Conservation (phyloP, 495 filamentous ascomycete species). For the Hyaloscypha variabilis region DNA sequence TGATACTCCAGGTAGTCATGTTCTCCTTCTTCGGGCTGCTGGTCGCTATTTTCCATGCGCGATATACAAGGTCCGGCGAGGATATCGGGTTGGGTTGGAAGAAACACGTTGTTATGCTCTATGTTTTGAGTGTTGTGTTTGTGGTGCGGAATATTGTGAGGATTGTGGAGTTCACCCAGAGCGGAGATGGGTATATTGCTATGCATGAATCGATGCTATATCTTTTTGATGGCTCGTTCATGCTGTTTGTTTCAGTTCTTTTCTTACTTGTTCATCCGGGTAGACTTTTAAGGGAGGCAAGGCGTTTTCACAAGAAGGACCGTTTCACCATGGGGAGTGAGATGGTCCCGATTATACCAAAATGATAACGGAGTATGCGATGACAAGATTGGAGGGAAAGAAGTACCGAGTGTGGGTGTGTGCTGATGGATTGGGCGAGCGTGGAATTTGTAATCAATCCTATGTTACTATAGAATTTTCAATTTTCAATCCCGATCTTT, state of each 20-base stretch:
- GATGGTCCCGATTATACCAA: too few relatives aligned
- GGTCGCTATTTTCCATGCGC: constrained; percentile 37
- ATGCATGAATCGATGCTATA: constrained; percentile 25
- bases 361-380: too few relatives aligned
- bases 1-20: constrained; percentile 50
- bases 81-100: constrained; percentile 40
- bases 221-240: constrained; percentile 27
- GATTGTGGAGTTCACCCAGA: constrained; percentile 58
- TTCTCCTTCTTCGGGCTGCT: constrained; percentile 51
- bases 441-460: too few relatives aligned
- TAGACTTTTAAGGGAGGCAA: constrained; percentile 14
- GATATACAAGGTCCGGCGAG: constrained; percentile 9
- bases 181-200: constrained; percentile 42
- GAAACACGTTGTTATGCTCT: constrained; percentile 54
- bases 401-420: too few relatives aligned
- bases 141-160: constrained; percentile 58
- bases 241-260: constrained; percentile 32
- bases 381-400: too few relatives aligned
- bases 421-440: too few relatives aligned
- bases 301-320: not conserved
- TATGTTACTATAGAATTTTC: too few relatives aligned
- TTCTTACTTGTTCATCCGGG: constrained; percentile 21
- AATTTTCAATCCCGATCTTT: too few relatives aligned
- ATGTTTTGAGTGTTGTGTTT: constrained; percentile 52
- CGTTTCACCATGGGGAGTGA: too few relatives aligned